Evolutionary conservation across 1,284 basidiomycete species (phyloP).

Genomic region (Paramarasmius palmivorus): DNA sequence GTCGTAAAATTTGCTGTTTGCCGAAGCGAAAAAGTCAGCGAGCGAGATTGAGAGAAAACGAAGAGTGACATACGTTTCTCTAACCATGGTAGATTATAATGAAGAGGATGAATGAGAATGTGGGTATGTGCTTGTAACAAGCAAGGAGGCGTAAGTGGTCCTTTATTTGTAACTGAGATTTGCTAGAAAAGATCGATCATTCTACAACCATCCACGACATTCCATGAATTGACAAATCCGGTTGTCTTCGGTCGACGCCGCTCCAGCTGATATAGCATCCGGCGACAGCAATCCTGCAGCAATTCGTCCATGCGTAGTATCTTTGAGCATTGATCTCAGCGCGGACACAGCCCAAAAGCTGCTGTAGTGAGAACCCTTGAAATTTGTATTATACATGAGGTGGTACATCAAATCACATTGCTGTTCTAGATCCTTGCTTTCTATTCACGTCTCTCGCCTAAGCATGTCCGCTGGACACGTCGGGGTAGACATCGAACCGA

Average conservation of each 20-base stretch:
- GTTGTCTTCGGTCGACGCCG: constrained; percentile 7
- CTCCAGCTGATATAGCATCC: too few relatives aligned
- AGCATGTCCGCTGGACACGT: constrained; percentile 42
- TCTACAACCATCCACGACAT: constrained; percentile 42
- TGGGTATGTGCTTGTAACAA: constrained; percentile 17
- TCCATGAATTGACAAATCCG: constrained; percentile 40
- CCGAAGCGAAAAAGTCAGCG: not conserved
- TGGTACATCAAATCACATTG: not conserved
- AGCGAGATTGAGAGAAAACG: constrained; percentile 12
- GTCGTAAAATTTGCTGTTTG: constrained; percentile 83
- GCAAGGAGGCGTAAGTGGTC: not conserved
- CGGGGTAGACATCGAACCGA: constrained; percentile 89
- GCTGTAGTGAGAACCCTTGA: not conserved
- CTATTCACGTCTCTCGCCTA: not conserved
- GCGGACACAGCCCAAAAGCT: too few relatives aligned
- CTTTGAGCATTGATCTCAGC: too few relatives aligned
- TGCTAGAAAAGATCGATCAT: constrained; percentile 29
- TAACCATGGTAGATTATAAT: constrained; percentile 52
- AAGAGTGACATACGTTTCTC: constrained; percentile 57
- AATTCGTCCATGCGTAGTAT: too few relatives aligned
- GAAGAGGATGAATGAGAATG: constrained; percentile 19
- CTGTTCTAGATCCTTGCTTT: not conserved
- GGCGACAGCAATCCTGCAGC: too few relatives aligned
- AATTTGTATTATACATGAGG: not conserved
- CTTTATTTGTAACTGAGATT: constrained; percentile 3